Conservation (phyloP, 2,329 filamentous ascomycete genomes). For the Arthrobotrys conoides region DNA sequence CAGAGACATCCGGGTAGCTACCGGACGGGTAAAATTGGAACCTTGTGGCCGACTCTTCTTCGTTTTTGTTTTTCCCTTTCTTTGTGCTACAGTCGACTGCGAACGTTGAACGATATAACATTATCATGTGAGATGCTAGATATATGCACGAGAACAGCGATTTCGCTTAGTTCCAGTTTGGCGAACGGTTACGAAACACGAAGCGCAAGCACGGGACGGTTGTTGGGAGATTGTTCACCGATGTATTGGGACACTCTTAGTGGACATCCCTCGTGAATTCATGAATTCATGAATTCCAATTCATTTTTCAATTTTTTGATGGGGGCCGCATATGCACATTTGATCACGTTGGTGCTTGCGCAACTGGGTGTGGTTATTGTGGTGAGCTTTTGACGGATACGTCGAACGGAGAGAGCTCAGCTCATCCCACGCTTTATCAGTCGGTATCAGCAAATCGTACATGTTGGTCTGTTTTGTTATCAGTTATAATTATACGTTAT, state of each 20-base stretch:
- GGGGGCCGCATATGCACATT: not conserved
- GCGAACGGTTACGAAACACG: constrained; percentile 28
- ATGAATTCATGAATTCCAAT: not conserved
- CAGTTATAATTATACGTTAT: constrained; percentile 21
- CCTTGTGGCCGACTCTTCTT: constrained; percentile 21
- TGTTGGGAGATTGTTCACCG: constrained; percentile 8
- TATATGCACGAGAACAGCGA: constrained; percentile 33
- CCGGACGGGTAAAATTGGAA: constrained; percentile 23
- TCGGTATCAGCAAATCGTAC: constrained; percentile 19
- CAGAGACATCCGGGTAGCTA: constrained; percentile 33
- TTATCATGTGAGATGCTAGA: constrained; percentile 48
- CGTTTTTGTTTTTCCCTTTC: not conserved
- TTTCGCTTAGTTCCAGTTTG: constrained; percentile 39
- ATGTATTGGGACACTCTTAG: not conserved
- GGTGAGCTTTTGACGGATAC: constrained; percentile 16
- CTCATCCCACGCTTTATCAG: constrained; percentile 49
- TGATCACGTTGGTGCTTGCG: constrained; percentile 42
- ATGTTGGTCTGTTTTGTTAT: constrained; percentile 28
- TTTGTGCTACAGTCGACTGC: constrained; percentile 35
- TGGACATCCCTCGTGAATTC: not conserved
- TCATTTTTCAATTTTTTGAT: not conserved
- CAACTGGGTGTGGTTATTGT: constrained; percentile 41
- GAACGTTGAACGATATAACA: not conserved
- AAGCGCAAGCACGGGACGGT: constrained; percentile 26
- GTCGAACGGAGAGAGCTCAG: constrained; percentile 35